A percentile compares a stretch with the other conserved stretches of the same genome.
Evolutionary conservation across 2,329 filamentous ascomycete species (phyloP).

Genomic region (Clarireedia homoeocarpa): DNA sequence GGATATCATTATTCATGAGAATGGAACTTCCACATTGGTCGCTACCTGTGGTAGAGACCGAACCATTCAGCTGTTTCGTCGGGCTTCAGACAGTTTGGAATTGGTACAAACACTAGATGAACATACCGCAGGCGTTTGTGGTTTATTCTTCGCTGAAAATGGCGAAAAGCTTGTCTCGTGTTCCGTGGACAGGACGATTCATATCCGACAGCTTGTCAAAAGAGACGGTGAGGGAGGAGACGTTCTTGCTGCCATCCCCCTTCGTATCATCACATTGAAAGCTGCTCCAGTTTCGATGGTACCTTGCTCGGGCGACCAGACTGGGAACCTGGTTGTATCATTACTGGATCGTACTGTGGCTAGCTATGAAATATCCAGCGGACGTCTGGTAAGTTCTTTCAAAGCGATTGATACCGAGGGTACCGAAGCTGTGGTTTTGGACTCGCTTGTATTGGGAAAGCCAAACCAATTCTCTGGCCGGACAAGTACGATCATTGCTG

Average conservation of each 20-base stretch:
- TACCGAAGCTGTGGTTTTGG: constrained; percentile 74
- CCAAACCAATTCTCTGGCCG: constrained; percentile 44
- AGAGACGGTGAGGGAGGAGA: constrained; percentile 54
- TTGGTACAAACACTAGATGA: constrained; percentile 89
- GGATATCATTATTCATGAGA: constrained; percentile 66
- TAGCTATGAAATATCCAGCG: constrained; percentile 57
- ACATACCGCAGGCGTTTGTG: constrained; percentile 78
- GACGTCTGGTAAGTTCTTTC: constrained; percentile 65
- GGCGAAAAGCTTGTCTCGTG: constrained; percentile 67
- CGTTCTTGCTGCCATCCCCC: constrained; percentile 67
- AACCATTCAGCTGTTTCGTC: constrained; percentile 81
- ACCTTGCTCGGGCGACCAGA: constrained; percentile 49
- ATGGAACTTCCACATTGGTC: constrained; percentile 54
- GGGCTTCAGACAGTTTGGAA: constrained; percentile 51
- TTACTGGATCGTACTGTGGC: constrained; percentile 52
- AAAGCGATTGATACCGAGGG: constrained; percentile 76
- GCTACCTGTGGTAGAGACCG: constrained; percentile 83
- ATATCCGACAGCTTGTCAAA: constrained; percentile 70
- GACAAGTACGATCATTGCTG: constrained; percentile 59
- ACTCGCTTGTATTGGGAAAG: constrained; percentile 62
- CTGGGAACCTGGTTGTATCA: constrained; percentile 48
- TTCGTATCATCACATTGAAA: constrained; percentile 73
- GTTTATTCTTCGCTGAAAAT: constrained; percentile 67
- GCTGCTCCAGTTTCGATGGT: constrained; percentile 81
- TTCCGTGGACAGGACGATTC: constrained; percentile 79